Evolutionary conservation across 148 eudicot species (phyloP).

Genomic region (Nepenthes gracilis): DNA sequence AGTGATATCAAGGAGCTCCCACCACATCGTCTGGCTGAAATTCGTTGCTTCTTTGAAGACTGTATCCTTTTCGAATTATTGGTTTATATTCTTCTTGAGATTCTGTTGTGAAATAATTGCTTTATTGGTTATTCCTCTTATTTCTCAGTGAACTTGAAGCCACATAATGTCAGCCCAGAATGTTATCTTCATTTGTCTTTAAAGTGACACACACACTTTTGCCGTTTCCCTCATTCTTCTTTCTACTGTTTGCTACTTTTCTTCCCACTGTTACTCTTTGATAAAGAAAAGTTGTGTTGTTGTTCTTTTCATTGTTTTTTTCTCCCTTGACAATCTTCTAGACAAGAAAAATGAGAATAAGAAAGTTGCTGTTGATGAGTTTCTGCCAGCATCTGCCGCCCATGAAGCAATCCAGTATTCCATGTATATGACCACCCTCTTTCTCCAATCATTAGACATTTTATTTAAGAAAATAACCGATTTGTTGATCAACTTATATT

Average conservation of each 20-base stretch:
- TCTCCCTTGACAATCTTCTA: slow-evolving; percentile 20
- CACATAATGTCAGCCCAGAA: too few species aligned
- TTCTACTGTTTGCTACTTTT: background rate
- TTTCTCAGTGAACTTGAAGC: background rate
- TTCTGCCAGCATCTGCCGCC: slow-evolving; percentile 44
- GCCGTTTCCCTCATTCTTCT: too few species aligned
- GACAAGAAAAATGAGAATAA: slow-evolving; percentile 67
- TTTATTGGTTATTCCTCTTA: background rate
- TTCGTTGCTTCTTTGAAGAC: slow-evolving; percentile 84
- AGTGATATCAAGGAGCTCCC: slow-evolving; percentile 76
- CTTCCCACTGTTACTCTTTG: background rate
- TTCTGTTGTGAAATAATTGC: too few species aligned
- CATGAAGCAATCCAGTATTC: slow-evolving; percentile 37
- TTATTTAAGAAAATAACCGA: too few species aligned
- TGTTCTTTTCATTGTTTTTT: background rate
- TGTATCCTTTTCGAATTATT: slow-evolving; percentile 36
- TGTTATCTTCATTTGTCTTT: too few species aligned
- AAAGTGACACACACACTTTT: too few species aligned
- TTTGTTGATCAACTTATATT: too few species aligned
- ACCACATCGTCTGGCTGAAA: slow-evolving; percentile 83
- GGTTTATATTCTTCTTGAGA: background rate
- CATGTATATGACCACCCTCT: slow-evolving; percentile 22
- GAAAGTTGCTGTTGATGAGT: slow-evolving; percentile 48
- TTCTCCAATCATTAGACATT: background rate
- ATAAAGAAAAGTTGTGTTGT: background rate